A percentile compares a stretch with the other conserved stretches of the same genome.
Conservation (phyloP, 2,329 filamentous ascomycete species). For the Claviceps sp. region DNA sequence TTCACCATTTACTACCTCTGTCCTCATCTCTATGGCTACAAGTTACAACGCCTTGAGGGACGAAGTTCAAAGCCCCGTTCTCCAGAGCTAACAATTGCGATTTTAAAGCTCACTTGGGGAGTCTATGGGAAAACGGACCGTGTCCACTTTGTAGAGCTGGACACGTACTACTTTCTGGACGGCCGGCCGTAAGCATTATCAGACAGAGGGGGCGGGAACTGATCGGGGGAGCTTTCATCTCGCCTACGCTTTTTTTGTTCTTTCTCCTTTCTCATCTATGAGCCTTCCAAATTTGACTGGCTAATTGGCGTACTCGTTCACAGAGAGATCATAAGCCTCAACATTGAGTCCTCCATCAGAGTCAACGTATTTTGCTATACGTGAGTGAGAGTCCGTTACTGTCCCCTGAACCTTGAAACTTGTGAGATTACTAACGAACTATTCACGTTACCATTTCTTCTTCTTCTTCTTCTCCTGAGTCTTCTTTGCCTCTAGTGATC, state of each 20-base stretch:
- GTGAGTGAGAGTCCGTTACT: not conserved
- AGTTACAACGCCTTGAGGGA: too few relatives aligned
- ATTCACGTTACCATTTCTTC: not conserved
- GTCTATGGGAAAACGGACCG: conserved; percentile 5
- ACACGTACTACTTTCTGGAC: conserved; percentile 4
- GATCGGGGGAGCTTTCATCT: not conserved
- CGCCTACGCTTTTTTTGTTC: not conserved
- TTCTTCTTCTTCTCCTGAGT: not conserved
- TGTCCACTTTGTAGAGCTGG: not conserved
- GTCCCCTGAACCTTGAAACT: not conserved
- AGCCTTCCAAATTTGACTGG: not conserved
- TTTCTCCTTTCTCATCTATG: not conserved
- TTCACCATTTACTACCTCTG: too few relatives aligned
- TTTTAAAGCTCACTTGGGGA: conserved; percentile 5
- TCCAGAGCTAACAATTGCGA: not conserved
- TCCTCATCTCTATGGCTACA: too few relatives aligned
- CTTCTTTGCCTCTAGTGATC: too few relatives aligned
- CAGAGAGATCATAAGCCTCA: not conserved
- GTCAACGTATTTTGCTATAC: not conserved
- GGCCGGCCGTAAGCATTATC: conserved; percentile 2
- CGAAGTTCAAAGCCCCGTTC: too few relatives aligned
- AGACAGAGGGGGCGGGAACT: too few relatives aligned
- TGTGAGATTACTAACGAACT: not conserved
- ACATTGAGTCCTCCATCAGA: not conserved
- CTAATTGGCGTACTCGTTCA: not conserved